Evolutionary conservation across 345 rosid species (phyloP).

Genomic region (Eutrema heterophyllum): DNA sequence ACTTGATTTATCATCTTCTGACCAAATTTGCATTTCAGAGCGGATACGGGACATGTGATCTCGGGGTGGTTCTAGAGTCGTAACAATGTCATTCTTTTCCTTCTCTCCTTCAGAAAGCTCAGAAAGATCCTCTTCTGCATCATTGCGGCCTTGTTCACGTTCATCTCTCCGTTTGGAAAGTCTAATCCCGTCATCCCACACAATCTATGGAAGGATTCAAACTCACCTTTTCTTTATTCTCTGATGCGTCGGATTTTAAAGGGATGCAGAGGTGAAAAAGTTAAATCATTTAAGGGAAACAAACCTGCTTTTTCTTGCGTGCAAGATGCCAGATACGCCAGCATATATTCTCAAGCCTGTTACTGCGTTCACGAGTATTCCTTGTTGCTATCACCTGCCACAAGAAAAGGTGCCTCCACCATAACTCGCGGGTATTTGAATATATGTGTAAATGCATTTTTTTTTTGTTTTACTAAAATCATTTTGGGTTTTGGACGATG

Average conservation of each 20-base stretch:
- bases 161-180: slow-evolving; percentile 57
- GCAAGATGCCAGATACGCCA: slow-evolving; percentile 99
- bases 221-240: not conserved
- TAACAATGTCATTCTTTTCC: slow-evolving; percentile 44
- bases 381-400: slow-evolving; percentile 88
- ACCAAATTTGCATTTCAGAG: slow-evolving; percentile 66
- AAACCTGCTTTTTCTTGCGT: slow-evolving; percentile 80
- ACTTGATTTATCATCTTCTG: slow-evolving; percentile 53
- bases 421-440: slow-evolving; percentile 25
- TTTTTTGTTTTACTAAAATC: not conserved
- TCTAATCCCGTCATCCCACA: slow-evolving; percentile 60
- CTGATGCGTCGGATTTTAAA: not conserved
- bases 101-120: slow-evolving; percentile 89
- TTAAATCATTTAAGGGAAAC: not conserved
- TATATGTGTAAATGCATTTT: not conserved
- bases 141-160: slow-evolving; percentile 71
- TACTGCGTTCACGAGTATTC: slow-evolving; percentile 81
- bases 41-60: slow-evolving; percentile 43
- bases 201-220: slow-evolving; percentile 39
- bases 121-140: slow-evolving; percentile 71
- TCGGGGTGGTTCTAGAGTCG: slow-evolving; percentile 36
- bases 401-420: slow-evolving; percentile 18
- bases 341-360: slow-evolving; percentile 91
- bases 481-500: not conserved
- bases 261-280: not conserved